Evolutionary conservation across 2,329 filamentous ascomycete genomes (phyloP).

Genomic region (Leptographium wingfieldii): DNA sequence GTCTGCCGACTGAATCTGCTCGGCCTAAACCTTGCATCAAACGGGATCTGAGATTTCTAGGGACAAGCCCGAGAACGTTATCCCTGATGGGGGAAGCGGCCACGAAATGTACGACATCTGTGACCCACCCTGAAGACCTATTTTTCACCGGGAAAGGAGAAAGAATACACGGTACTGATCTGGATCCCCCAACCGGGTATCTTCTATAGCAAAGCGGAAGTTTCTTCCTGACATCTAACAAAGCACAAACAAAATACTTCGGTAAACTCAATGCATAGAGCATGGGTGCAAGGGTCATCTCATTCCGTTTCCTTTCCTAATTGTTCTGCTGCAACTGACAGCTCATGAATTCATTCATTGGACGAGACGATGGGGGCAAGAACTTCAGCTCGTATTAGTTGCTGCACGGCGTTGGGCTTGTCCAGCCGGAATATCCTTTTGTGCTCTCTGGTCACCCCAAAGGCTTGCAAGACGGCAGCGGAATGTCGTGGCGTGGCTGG

Average conservation of each 20-base stretch:
- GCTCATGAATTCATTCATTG: too few species aligned
- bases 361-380: too few species aligned
- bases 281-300: neutral
- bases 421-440: neutral
- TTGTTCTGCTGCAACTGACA: neutral
- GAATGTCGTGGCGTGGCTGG: neutral
- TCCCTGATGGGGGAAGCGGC: neutral
- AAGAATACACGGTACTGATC: neutral
- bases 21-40: neutral
- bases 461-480: neutral
- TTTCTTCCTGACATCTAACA: too few species aligned
- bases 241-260: neutral
- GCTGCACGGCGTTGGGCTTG: neutral
- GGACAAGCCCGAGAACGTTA: neutral
- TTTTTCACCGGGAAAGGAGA: neutral
- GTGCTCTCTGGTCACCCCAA: neutral
- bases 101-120: neutral
- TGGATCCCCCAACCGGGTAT: too few species aligned
- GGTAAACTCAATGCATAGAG: neutral
- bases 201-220: neutral
- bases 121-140: neutral
- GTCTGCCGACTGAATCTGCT: neutral
- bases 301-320: neutral
- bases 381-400: too few species aligned
- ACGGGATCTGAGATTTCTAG: neutral